Evolutionary conservation across 163 green algal genomes (phyloP).

Genomic region (Smithsoniella earleae): DNA sequence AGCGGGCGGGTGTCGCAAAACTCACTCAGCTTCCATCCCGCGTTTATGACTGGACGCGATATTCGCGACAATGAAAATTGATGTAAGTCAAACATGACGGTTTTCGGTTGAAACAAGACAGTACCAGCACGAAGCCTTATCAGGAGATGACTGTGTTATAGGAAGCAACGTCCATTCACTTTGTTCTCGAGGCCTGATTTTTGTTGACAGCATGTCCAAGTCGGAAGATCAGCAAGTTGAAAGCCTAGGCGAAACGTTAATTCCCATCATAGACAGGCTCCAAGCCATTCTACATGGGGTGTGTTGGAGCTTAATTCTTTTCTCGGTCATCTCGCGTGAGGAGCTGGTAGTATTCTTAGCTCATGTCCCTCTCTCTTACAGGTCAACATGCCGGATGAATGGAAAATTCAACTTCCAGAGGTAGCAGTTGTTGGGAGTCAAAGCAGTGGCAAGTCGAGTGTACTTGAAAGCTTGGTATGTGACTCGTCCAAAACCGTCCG

Average conservation of each 20-base stretch:
- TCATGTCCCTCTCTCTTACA: neutral
- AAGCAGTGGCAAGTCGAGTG: conserved; percentile 84
- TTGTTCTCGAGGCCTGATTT: neutral
- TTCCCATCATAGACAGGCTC: conserved; percentile 84
- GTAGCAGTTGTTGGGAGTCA: conserved; percentile 93
- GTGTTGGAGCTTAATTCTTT: neutral
- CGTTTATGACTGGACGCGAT: too few species aligned
- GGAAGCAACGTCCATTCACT: neutral
- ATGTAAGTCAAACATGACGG: too few species aligned
- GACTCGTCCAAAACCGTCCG: neutral
- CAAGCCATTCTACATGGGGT: conserved; percentile 89
- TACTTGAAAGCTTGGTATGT: conserved; percentile 89
- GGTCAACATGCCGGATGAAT: conserved; percentile 40
- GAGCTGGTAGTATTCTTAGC: neutral
- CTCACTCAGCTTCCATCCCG: too few species aligned
- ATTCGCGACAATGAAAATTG: too few species aligned
- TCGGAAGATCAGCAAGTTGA: neutral
- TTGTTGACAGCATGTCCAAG: too few species aligned
- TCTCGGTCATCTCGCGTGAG: neutral
- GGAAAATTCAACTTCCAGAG: conserved; percentile 80
- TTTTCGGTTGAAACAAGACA: too few species aligned
- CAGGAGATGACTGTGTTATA: neutral
- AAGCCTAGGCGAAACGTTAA: conserved; percentile 68
- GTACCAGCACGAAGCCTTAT: neutral
- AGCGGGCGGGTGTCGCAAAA: too few species aligned